Evolutionary conservation across 805 yeast genomes (phyloP), one percentile per base, ranked within the genome.

Genomic region (Millerago galiae): DNA sequence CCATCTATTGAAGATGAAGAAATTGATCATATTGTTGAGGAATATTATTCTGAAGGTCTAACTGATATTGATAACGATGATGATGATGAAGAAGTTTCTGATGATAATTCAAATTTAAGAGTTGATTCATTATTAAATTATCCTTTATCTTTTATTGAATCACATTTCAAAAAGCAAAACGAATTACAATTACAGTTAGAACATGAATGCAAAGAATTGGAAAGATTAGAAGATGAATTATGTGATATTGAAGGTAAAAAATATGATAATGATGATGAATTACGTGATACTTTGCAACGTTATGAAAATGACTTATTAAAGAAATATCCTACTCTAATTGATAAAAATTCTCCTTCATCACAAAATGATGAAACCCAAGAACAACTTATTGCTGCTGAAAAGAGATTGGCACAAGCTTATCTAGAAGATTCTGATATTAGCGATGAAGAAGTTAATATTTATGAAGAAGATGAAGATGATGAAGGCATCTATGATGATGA

Each of bases 381-480:
- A 13, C 10, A 28, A 7, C 8, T 12, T 28, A 8, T 14, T 13
- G 12, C 34, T 30, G 41, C 58, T 31, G 60, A 55, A 11, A 62
- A 56, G 3, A 28, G 18, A 21, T 17, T 33, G 25, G 47, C 45
- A 1, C 54, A 48, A 18, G 42, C 41, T 8, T 52, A 51, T 34
- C 49, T 42, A 2, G 34, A 42, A 14, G 32, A 29, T 29, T 21
- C 24, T 21, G 24, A 45, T 38, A 58, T 49, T 9, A 45, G 42
- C 51, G 47, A 48, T 14, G 53, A 46, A 18, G 47, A 46, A 24
- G 42, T 46, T 13, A 41, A 42, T 17, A 32, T 24, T 2, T 26
- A 34, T 38, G 44, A 46, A 28, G 64, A 60, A 4, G 63, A 60
- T 3, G 66, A 60, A 1, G 53, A 47, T 32, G 49, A 45, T 16